These are phyloP conservation scores for Boletus bicolor DNA, from an alignment of 768 basidiomycete genomes.

Conservation along the genomic window DNA sequence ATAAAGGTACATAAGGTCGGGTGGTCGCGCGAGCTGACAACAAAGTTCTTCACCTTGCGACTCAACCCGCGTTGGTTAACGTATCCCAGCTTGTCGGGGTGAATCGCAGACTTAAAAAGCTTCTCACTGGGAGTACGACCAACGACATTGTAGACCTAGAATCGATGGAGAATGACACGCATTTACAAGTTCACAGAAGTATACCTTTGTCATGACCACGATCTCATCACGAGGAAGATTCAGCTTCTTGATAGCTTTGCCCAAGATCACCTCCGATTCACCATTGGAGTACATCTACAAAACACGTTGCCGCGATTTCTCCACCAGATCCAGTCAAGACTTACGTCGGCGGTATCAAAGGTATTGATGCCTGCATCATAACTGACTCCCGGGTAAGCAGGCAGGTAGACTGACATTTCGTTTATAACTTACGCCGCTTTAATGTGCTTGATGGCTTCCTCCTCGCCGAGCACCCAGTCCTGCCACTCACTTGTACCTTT, in stretches of 20 bases:
- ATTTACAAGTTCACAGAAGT: background rate
- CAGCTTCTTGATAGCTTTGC: background rate
- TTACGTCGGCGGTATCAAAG: conserved; percentile 2
- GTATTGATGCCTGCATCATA: conserved; percentile 1
- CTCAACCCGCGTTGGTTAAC: conserved; percentile 1
- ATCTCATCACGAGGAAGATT: conserved; percentile 1
- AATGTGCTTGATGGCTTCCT: conserved; percentile 2
- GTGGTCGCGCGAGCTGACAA: conserved; percentile 24
- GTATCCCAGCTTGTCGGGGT: background rate
- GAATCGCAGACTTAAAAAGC: background rate
- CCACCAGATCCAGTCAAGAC: background rate
- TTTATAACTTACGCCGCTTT: background rate
- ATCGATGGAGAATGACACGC: background rate
- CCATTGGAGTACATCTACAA: conserved; percentile 1
- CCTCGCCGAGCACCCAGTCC: conserved; percentile 1
- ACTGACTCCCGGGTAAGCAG: background rate
- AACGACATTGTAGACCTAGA: background rate
- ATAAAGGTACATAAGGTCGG: background rate
- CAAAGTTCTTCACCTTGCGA: conserved; percentile 31
- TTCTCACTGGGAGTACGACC: conserved; percentile 2
- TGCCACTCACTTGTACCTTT: conserved; percentile 9
- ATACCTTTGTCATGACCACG: conserved; percentile 1
- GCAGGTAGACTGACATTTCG: background rate
- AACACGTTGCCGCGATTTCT: background rate
- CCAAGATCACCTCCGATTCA: conserved; percentile 1